phyloP scores from a whole-genome alignment of 2,329 filamentous ascomycete genomes.

The Trichophyton verrucosum region DNA sequence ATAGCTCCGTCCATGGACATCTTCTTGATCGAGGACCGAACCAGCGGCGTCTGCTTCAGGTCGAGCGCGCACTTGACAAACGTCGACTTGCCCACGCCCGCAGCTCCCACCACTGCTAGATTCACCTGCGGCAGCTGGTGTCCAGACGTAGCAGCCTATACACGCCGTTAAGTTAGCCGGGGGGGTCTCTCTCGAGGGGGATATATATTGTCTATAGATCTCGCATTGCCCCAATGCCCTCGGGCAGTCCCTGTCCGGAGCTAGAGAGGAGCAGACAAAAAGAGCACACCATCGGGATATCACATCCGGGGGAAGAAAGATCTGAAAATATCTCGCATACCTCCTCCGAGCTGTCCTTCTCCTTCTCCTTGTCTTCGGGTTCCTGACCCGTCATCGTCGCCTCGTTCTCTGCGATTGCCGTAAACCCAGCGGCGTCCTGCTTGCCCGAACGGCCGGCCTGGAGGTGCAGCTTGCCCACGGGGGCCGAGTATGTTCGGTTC shows the following conservation, averaged over 20 bases:
- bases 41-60: constrained; percentile 34
- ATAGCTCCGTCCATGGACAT: constrained; percentile 45
- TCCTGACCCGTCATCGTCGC: background rate
- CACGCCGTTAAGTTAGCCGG: background rate
- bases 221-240: no score
- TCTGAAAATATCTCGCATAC: background rate
- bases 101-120: constrained; percentile 45
- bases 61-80: constrained; percentile 48
- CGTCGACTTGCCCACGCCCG: constrained; percentile 45
- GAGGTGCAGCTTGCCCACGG: constrained; percentile 16
- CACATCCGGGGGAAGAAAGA: no score
- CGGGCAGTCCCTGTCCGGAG: background rate
- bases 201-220: no score
- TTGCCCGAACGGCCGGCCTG: background rate
- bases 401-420: constrained; percentile 5
- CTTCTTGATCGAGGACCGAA: constrained; percentile 37
- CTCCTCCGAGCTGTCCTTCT: background rate
- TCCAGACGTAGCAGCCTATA: constrained; percentile 17
- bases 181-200: background rate
- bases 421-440: background rate
- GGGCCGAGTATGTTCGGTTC: constrained; percentile 26
- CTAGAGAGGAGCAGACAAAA: no score
- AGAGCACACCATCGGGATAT: no score
- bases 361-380: background rate
- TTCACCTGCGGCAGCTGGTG: constrained; percentile 41